Percentiles rank a stretch among this genome's conserved stretches.
These are phyloP conservation scores for Schwanniomyces yamadae DNA, from an alignment of 805 yeast genomes.

Conservation along the genomic window DNA sequence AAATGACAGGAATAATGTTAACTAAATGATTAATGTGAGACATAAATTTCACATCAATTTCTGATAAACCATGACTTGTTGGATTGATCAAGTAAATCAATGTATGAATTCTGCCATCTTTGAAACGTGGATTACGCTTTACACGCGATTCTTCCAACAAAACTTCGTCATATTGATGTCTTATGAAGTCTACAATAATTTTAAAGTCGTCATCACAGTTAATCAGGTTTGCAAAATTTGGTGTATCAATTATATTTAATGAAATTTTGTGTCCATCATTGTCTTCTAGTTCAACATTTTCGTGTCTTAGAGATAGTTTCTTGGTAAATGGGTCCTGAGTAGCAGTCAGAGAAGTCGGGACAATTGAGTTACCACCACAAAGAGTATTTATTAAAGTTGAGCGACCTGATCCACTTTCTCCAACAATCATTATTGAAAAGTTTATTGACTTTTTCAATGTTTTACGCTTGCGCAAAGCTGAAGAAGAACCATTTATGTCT, in stretches of 20 bases:
- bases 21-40: constrained; percentile 41
- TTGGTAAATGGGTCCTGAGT: constrained; percentile 52
- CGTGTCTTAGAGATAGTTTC: constrained; percentile 65
- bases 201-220: constrained; percentile 68
- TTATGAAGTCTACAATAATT: constrained; percentile 70
- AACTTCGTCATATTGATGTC: constrained; percentile 82
- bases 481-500: constrained; percentile 30
- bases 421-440: constrained; percentile 83
- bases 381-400: constrained; percentile 90
- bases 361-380: constrained; percentile 80
- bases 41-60: constrained; percentile 43
- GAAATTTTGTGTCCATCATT: constrained; percentile 82
- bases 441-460: constrained; percentile 80
- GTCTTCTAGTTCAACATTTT: constrained; percentile 80
- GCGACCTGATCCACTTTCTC: constrained; percentile 84
- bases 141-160: constrained; percentile 77
- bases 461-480: constrained; percentile 62
- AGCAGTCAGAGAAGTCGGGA: constrained; percentile 64
- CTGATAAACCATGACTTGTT: constrained; percentile 44
- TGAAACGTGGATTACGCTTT: constrained; percentile 80
- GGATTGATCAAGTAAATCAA: constrained; percentile 46
- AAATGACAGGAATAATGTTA: constrained; percentile 43
- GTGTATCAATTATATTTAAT: constrained; percentile 75
- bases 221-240: constrained; percentile 76
- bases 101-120: constrained; percentile 79